Percentiles rank a stretch among this genome's conserved stretches.
Evolutionary conservation across 75 land plant genomes (phyloP).

Genomic region (Cunninghamia lanceolata): DNA sequence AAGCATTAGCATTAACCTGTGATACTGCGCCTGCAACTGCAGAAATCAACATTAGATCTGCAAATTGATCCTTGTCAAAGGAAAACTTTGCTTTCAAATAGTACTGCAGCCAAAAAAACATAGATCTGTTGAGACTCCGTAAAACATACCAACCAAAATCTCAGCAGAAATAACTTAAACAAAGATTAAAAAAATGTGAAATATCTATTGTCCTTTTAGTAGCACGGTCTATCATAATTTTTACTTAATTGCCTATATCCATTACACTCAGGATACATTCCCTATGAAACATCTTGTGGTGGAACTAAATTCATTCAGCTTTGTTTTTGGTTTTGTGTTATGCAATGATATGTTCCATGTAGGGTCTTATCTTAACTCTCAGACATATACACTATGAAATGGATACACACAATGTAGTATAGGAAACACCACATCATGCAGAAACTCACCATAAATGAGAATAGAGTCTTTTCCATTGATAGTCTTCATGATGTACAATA

Average conservation of each 20-base stretch:
- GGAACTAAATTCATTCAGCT: neutral
- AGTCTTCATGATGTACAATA: neutral
- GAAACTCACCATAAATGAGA: neutral
- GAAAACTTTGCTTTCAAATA: conserved; percentile 70
- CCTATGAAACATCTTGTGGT: neutral
- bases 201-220: neutral
- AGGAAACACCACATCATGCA: neutral
- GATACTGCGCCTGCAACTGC: conserved; percentile 55
- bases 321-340: neutral
- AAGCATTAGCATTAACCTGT: conserved; percentile 37
- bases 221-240: neutral
- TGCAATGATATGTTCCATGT: neutral
- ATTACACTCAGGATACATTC: neutral
- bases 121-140: neutral
- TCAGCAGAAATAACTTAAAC: neutral
- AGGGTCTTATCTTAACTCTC: neutral
- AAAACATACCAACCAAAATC: neutral
- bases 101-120: conserved; percentile 49
- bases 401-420: neutral
- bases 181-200: neutral
- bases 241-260: neutral
- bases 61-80: conserved; percentile 74
- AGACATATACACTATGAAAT: neutral
- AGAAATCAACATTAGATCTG: conserved; percentile 59
- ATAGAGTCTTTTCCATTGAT: neutral